phyloP scores from a whole-genome alignment of 192 early-diverging fungal genomes.

The Dissophora globulifera region DNA sequence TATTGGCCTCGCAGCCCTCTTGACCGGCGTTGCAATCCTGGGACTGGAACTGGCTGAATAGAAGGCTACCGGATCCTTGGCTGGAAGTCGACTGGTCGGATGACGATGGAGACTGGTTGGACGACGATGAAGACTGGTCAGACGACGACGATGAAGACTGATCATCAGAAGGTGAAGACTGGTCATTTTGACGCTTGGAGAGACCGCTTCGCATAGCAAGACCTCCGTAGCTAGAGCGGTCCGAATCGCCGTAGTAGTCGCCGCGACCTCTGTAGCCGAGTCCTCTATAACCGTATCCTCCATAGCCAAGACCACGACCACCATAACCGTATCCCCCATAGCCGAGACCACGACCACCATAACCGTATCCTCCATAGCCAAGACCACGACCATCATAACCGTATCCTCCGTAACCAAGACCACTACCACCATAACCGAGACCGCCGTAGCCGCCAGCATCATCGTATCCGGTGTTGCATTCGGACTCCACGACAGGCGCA shows the following conservation, averaged over 20 bases:
- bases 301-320: not conserved
- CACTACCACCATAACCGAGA: not conserved
- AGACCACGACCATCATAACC: not conserved
- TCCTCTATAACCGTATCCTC: not conserved
- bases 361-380: not conserved
- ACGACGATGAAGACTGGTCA: too few species aligned
- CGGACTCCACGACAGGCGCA: constrained; percentile 27
- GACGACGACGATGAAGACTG: too few species aligned
- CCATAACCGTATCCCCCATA: not conserved
- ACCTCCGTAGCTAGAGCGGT: not conserved
- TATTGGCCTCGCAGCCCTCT: constrained; percentile 6
- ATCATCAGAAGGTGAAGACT: too few species aligned
- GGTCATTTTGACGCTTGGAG: not conserved
- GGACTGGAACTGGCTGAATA: constrained; percentile 45
- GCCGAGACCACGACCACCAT: not conserved
- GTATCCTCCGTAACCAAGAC: not conserved
- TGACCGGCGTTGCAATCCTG: not conserved
- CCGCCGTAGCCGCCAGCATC: not conserved
- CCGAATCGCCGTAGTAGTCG: not conserved
- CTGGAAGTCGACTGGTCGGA: too few species aligned
- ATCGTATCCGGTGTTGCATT: constrained; percentile 16
- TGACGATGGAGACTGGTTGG: too few species aligned
- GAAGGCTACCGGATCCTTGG: constrained; percentile 13
- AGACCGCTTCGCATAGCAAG: not conserved
- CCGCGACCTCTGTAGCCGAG: not conserved